phyloP scores from a whole-genome alignment of 1,284 basidiomycete species.

The Sporisorium exsertum region DNA sequence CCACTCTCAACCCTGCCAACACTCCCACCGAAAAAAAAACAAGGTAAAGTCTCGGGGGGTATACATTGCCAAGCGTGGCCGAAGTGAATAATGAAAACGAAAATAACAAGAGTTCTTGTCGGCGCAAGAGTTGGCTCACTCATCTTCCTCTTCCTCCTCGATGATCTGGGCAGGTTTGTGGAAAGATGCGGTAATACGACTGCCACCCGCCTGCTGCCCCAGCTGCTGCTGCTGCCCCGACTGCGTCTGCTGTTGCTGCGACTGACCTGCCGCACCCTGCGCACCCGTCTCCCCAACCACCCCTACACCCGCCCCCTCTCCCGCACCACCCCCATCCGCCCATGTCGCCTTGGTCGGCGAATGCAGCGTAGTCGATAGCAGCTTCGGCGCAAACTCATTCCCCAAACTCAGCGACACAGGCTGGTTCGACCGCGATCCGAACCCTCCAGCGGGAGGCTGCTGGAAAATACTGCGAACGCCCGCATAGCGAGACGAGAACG shows the following conservation, averaged over 20 bases:
- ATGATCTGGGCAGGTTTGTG: constrained; percentile 49
- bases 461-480: constrained; percentile 55
- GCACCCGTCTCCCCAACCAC: neutral
- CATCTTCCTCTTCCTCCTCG: constrained; percentile 56
- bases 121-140: neutral
- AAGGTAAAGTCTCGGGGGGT: neutral
- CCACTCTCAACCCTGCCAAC: neutral
- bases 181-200: constrained; percentile 31
- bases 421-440: constrained; percentile 15
- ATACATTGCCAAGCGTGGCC: neutral
- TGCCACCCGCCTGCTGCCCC: constrained; percentile 10
- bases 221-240: constrained; percentile 10
- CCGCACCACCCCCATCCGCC: constrained; percentile 3
- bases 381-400: constrained; percentile 52
- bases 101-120: neutral
- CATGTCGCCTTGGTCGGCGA: constrained; percentile 11
- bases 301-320: neutral
- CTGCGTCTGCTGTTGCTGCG: neutral
- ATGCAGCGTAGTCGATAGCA: constrained; percentile 39
- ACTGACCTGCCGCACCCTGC: neutral
- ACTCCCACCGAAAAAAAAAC: neutral
- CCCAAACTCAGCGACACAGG: constrained; percentile 44
- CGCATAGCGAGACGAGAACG: constrained; percentile 46
- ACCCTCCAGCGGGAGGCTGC: constrained; percentile 11
- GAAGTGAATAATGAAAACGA: neutral